These are phyloP conservation scores for Colletotrichum salicis DNA, from an alignment of 2,329 filamentous ascomycete genomes.

Conservation along the genomic window DNA sequence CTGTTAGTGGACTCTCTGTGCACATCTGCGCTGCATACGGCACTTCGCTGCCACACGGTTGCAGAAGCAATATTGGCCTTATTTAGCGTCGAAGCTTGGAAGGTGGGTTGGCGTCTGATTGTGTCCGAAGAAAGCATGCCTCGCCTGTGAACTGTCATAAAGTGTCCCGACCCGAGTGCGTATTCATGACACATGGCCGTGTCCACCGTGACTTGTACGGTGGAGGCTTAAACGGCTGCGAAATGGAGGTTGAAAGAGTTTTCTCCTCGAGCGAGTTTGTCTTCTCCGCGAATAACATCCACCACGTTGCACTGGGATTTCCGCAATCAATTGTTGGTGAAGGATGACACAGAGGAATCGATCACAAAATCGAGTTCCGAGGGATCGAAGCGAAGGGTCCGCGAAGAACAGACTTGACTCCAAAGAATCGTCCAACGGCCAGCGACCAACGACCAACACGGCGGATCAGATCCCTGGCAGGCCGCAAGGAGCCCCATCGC, in stretches of 20 bases:
- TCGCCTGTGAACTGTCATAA: background rate
- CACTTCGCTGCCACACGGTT: slow-evolving; percentile 9
- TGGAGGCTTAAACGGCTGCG: slow-evolving; percentile 19
- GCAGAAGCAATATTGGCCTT: slow-evolving; percentile 8
- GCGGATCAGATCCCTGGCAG: slow-evolving; percentile 4
- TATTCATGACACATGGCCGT: slow-evolving; percentile 13
- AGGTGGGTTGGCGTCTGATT: background rate
- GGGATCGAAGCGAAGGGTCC: slow-evolving; percentile 5
- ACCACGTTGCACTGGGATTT: slow-evolving; percentile 1
- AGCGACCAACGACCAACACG: background rate
- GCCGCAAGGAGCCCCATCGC: background rate
- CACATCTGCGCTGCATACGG: slow-evolving; percentile 26
- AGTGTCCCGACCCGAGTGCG: background rate
- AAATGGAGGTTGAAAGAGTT: slow-evolving; percentile 7
- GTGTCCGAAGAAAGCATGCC: background rate
- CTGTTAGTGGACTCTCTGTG: slow-evolving; percentile 17
- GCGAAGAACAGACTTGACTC: slow-evolving; percentile 20
- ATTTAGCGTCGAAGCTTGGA: background rate
- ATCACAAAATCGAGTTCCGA: background rate
- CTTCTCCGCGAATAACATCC: background rate
- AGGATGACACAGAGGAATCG: background rate
- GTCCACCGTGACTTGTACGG: slow-evolving; percentile 9
- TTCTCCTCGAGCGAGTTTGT: background rate
- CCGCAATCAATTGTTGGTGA: background rate
- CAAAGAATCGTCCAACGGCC: background rate